Evolutionary conservation across 208 protist species (phyloP).

Genomic region (Balamuthia mandrillaris): DNA sequence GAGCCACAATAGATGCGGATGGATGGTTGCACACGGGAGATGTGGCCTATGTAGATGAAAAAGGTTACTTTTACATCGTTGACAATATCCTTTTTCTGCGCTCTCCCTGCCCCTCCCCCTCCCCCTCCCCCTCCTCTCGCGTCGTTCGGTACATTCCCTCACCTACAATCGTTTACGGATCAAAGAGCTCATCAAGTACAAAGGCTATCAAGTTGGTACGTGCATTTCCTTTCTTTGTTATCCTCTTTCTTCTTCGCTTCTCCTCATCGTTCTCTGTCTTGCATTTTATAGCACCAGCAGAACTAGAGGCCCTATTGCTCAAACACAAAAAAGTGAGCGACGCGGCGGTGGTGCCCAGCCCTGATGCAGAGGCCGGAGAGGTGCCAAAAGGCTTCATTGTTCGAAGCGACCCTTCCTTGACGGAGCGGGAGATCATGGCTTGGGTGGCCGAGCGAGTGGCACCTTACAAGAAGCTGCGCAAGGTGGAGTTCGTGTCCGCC

Average conservation of each 20-base stretch:
- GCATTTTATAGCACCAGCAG: background rate
- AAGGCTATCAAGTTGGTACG: background rate
- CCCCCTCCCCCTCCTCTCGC: background rate
- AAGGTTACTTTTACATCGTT: conserved; percentile 19
- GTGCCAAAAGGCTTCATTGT: conserved; percentile 16
- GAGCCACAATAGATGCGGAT: background rate
- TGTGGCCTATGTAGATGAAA: background rate
- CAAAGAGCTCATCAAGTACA: conserved; percentile 30
- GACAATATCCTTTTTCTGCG: background rate
- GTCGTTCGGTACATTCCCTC: background rate
- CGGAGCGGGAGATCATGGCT: background rate
- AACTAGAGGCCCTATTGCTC: conserved; percentile 11
- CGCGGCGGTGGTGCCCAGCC: background rate
- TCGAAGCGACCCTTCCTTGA: background rate
- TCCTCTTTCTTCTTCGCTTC: too few relatives aligned
- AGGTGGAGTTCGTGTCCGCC: background rate
- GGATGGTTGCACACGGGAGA: conserved; percentile 16
- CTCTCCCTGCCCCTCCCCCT: background rate
- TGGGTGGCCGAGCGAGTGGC: background rate
- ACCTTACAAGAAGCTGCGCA: background rate
- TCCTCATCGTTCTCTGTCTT: too few relatives aligned
- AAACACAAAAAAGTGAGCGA: background rate
- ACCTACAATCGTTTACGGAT: background rate
- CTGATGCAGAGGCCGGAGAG: background rate
- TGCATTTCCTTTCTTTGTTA: too few relatives aligned